Evolutionary conservation across 495 filamentous ascomycete species (phyloP).

Genomic region (Stereocaulon alpinum): DNA sequence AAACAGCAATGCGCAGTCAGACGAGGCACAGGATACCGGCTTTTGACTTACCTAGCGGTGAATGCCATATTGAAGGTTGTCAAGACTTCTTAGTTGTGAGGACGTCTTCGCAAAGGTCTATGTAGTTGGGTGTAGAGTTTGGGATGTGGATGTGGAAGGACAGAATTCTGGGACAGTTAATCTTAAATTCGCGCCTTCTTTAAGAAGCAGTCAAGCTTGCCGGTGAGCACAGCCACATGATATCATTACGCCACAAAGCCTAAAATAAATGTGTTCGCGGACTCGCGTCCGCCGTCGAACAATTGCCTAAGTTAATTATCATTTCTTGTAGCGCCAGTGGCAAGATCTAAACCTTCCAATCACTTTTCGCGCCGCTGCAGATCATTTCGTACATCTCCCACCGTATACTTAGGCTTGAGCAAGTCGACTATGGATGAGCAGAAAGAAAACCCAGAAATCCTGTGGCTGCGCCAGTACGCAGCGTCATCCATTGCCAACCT

Average conservation of each 20-base stretch:
- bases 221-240: no score
- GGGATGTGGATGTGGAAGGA: not conserved
- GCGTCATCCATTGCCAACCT: not conserved
- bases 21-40: slow-evolving; percentile 1
- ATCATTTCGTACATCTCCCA: not conserved
- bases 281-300: not conserved
- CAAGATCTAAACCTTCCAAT: not conserved
- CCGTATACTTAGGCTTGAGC: not conserved
- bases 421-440: not conserved
- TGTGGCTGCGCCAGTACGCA: not conserved
- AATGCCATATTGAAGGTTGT: slow-evolving; percentile 44
- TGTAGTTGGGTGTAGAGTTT: not conserved
- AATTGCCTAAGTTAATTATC: no score
- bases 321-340: not conserved
- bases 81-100: not conserved
- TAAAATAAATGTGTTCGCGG: not conserved
- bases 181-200: not conserved
- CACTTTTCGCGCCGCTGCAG: not conserved
- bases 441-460: not conserved
- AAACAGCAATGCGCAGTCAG: slow-evolving; percentile 29
- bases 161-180: not conserved
- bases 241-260: not conserved
- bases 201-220: no score
- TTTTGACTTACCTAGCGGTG: slow-evolving; percentile 48
- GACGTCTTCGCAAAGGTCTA: not conserved